Percentiles rank a stretch among this genome's conserved stretches.
Conservation (phyloP, 2,329 filamentous ascomycete species). For the Aspergillus floridensis region DNA sequence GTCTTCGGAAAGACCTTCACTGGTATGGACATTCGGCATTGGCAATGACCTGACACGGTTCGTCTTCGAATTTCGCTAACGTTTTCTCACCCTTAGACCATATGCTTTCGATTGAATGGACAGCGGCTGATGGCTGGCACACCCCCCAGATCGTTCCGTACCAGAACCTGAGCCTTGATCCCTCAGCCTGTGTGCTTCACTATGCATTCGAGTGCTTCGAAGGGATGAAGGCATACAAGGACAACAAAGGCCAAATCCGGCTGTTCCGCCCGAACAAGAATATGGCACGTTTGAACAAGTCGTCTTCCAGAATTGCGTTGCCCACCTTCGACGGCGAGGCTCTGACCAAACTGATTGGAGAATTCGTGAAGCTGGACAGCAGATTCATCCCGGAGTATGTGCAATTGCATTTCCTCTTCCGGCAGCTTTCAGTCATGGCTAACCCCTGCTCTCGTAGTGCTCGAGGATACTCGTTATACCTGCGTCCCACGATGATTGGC, state of each 20-base stretch:
- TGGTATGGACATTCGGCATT: conserved; percentile 51
- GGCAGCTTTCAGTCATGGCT: background rate
- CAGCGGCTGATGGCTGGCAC: conserved; percentile 76
- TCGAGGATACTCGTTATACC: conserved; percentile 89
- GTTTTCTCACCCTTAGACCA: conserved; percentile 64
- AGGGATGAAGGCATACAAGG: conserved; percentile 99
- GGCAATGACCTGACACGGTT: background rate
- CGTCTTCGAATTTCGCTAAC: conserved; percentile 17
- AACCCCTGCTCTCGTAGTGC: conserved; percentile 33
- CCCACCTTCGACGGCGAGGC: conserved; percentile 75
- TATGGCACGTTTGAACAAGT: conserved; percentile 93
- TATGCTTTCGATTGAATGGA: conserved; percentile 96
- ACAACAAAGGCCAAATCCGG: conserved; percentile 71
- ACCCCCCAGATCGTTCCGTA: conserved; percentile 83
- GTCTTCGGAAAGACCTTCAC: conserved; percentile 91
- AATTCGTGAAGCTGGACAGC: conserved; percentile 76
- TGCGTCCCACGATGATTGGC: conserved; percentile 94
- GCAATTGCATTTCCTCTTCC: background rate
- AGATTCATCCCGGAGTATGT: conserved; percentile 80
- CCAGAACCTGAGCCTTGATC: conserved; percentile 95
- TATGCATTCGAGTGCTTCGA: conserved; percentile 98
- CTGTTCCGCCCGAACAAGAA: conserved; percentile 95
- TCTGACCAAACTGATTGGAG: conserved; percentile 76
- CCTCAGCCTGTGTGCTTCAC: conserved; percentile 95
- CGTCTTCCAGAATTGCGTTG: conserved; percentile 83